Evolutionary conservation across 192 early-diverging fungal species (phyloP).

Genomic region (Coemansia sp.): DNA sequence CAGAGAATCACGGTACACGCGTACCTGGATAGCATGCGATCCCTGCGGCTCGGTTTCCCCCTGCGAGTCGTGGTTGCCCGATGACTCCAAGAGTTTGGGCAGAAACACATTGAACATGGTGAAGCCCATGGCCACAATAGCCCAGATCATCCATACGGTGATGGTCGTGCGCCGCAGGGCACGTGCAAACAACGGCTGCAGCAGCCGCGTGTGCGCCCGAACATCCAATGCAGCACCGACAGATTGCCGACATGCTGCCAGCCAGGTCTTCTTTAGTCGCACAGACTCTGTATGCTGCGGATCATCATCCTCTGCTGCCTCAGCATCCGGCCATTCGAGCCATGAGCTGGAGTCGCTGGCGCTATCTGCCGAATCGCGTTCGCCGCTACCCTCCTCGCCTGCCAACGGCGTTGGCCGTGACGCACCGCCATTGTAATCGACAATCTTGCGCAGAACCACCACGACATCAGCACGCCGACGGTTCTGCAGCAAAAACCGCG

Average conservation of each 20-base stretch:
- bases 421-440: constrained; percentile 56
- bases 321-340: constrained; percentile 47
- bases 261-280: background rate
- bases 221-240: constrained; percentile 11
- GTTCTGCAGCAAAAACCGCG: constrained; percentile 71
- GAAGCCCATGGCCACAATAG: constrained; percentile 68
- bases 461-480: constrained; percentile 62
- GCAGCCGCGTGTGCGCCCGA: constrained; percentile 9
- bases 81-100: constrained; percentile 70
- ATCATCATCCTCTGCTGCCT: background rate
- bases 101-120: constrained; percentile 89
- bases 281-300: background rate
- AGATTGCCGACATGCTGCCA: constrained; percentile 3
- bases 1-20: constrained; percentile 70
- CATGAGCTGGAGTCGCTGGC: constrained; percentile 24
- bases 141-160: constrained; percentile 77
- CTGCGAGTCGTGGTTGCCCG: background rate
- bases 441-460: constrained; percentile 64
- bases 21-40: constrained; percentile 32
- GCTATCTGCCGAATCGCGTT: background rate
- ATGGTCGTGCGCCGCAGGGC: constrained; percentile 60
- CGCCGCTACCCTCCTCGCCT: background rate
- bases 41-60: constrained; percentile 1
- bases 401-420: constrained; percentile 7
- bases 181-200: constrained; percentile 56